Base-by-base conservation (phyloP, 805 yeast genomes). In the Saturnispora gosingensis region DNA sequence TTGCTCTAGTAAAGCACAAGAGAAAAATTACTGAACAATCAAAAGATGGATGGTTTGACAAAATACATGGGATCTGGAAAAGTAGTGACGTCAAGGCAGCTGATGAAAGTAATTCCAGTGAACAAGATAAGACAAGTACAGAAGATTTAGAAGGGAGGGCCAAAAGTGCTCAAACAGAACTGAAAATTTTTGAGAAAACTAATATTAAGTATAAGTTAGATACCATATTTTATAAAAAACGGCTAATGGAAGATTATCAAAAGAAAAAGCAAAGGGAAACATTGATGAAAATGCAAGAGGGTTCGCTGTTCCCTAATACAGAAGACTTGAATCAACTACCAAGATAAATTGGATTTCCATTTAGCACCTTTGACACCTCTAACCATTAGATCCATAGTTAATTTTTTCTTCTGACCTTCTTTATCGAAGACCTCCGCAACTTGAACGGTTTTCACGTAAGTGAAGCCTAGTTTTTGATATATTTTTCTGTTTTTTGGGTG, bases 391-490 rank as follows among this genome's bases (percentile, higher is more conserved):
- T 68, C 72, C 65, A 68, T 61, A 24, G 64, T 63, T 22, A 68
- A 55, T 7, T 62, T 63, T 49, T 62, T 66, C 24, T 34, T 38
- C 13, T 53, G 25, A 8, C 62, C 66, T 44, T 62, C 57, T 13
- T 56, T 57, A 53, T 65, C 62, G 16, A 52, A 43, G 13, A 68
- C 64, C 10, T 65, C 59, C 15, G 71, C 71, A 35, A 68, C 68
- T 25, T 62, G 58, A 38, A 65, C 68, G 3, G 69, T 68, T 52
- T 66, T 61, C 36, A 68, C 61, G 54, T 61, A 68, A 8, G 71
- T 67, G 56, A 78, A 80, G 18, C 82, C 83, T 58, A 78, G 66
- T 60, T 77, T 77, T 54, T 71, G 70, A 62, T 80, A 80, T 52
- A 80, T 77, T 50, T 66, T 68, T 35, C 79, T 67, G 60, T 80